Evolutionary conservation across 2,329 filamentous ascomycete species (phyloP), one percentile per base, ranked within the genome.

Genomic region (Alternaria rosae): DNA sequence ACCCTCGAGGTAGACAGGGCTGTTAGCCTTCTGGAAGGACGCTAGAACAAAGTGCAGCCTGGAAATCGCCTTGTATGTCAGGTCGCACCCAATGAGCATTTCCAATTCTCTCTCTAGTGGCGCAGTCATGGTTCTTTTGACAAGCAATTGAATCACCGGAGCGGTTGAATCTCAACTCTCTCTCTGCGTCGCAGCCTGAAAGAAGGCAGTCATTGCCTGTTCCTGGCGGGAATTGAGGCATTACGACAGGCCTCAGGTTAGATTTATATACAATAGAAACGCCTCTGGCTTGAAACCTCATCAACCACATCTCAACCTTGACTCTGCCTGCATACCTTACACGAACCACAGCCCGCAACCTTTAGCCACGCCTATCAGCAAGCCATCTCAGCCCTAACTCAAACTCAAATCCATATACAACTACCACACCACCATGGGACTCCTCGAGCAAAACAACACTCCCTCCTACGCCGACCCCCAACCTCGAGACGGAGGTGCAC

Each of bases 401-500:
- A 17, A 20, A 23, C 42, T 32, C 6, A 42, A 48, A 23, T 20
- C 41, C 47, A 47, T 60, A 61, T 61, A 63, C 41, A 51, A 41
- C 23, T 25, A 64, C 53, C 25, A 38, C 61, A 51, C 48, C 48
- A 69, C 55, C 54, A 75, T 74, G 71, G 52, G 59, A 57, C 23
- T 74, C 38, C 35, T 54, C 32, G 35, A 54, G 32, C 56, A 61
- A 20, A 62, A 57, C 59, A 48, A 66, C 45, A 58, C 51, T 48
- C 50, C 64, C 57, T 43, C 47, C 62, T 64, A 61, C 65, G 41
- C 57, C 47, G 69, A 72, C 47, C 66, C 68, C 35, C 69, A 75
- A 54, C 75, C 76, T 3, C 64, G 76, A 13, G 75, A 78, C 70
- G 77, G 77, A 1, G 76, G 76, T 25, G 70, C 75, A 35, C 75